These are phyloP conservation scores for Melanopsichium pennsylvanicum DNA, from an alignment of 1,284 basidiomycete species.

Conservation along the genomic window DNA sequence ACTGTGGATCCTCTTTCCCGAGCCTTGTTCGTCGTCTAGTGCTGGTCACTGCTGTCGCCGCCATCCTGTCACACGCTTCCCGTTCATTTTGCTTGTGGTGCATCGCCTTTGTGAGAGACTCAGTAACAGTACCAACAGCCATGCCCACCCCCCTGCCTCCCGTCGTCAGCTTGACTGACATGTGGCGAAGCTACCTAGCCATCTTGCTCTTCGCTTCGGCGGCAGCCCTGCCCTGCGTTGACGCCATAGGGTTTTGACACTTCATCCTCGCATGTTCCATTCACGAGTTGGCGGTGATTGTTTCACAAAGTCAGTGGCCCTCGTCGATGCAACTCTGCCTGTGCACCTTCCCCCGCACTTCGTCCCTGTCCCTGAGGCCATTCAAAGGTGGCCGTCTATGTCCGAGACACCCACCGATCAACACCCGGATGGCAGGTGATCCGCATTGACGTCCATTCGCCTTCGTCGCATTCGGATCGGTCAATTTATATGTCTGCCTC, in stretches of 20 bases:
- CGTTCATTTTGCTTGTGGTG: constrained; percentile 3
- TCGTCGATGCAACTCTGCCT: background rate
- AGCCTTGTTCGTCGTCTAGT: constrained; percentile 7
- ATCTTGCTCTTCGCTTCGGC: constrained; percentile 23
- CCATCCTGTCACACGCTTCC: constrained; percentile 5
- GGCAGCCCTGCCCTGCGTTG: constrained; percentile 5
- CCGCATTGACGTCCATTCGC: constrained; percentile 12
- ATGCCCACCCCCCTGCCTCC: too few relatives aligned
- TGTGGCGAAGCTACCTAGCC: constrained; percentile 23
- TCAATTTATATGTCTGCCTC: background rate
- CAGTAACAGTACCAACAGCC: too few relatives aligned
- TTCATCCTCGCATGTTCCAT: background rate
- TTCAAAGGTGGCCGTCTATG: constrained; percentile 18
- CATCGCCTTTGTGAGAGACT: background rate
- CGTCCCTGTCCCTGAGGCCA: background rate
- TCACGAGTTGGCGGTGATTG: constrained; percentile 8
- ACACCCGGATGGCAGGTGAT: background rate
- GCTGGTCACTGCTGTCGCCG: constrained; percentile 12
- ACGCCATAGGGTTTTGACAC: constrained; percentile 1
- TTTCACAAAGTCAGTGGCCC: constrained; percentile 1
- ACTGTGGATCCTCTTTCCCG: constrained; percentile 12
- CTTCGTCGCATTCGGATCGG: constrained; percentile 1
- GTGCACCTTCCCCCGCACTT: background rate
- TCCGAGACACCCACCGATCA: constrained; percentile 26
- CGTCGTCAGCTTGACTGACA: constrained; percentile 4